These are phyloP conservation scores for Mycena olivaceomarginata DNA, from an alignment of 768 basidiomycete species.

Conservation along the genomic window DNA sequence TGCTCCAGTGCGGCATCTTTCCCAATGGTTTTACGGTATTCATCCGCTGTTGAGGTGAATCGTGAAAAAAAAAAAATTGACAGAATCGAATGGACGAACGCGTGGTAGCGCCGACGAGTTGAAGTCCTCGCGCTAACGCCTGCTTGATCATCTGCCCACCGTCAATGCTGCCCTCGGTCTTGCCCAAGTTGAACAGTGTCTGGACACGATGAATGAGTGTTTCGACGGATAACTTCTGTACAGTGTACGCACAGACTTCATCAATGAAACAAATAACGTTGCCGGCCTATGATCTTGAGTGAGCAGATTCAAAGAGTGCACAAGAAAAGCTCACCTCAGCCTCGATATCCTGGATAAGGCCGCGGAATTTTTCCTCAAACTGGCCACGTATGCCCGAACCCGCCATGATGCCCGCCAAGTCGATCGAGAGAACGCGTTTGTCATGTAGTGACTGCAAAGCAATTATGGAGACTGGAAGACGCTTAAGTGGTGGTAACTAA, in stretches of 20 bases:
- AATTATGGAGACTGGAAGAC: not conserved
- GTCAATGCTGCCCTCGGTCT: conserved; percentile 94
- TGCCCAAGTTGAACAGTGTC: conserved; percentile 92
- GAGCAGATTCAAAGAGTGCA: conserved; percentile 21
- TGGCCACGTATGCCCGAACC: conserved; percentile 95
- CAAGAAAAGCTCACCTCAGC: conserved; percentile 71
- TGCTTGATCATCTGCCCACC: conserved; percentile 97
- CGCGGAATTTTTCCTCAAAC: conserved; percentile 96
- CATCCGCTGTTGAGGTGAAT: conserved; percentile 75
- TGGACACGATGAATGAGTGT: conserved; percentile 46
- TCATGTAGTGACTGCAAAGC: conserved; percentile 82
- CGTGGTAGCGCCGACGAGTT: conserved; percentile 94
- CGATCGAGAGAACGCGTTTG: conserved; percentile 92
- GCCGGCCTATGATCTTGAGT: conserved; percentile 65
- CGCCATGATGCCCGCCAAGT: conserved; percentile 89
- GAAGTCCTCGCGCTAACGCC: conserved; percentile 89
- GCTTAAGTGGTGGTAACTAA: conserved; percentile 52
- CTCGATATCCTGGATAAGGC: conserved; percentile 92
- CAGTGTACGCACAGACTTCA: conserved; percentile 86
- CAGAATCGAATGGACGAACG: conserved; percentile 60
- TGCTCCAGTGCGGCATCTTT: conserved; percentile 95
- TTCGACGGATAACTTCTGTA: not conserved
- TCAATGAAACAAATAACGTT: conserved; percentile 96
- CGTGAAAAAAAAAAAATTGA: not conserved
- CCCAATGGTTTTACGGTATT: conserved; percentile 93